Base-by-base conservation (phyloP, 495 filamentous ascomycete species). In the Parathielavia hyrcaniae region DNA sequence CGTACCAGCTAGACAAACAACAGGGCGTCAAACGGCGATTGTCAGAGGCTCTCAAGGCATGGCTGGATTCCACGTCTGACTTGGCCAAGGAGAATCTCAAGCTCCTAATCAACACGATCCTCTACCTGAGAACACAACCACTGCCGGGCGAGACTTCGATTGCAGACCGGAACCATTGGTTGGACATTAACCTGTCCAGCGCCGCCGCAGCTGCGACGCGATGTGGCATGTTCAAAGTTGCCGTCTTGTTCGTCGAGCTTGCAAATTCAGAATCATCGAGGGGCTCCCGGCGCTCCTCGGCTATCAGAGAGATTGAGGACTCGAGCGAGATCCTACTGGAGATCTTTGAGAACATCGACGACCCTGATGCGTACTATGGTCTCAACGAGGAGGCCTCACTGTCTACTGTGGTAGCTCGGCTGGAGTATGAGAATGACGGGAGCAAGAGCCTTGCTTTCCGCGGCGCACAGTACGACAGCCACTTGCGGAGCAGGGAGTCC, bases 311-410 rank as follows among this genome's bases (percentile, higher is more conserved):
- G 22, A 71, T 57, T 4, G 62, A 67, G 40, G 75, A 85, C 26
- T 81, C 88, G 16, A 75, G 79, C 12, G 81, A 87, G 10, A 75
- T 93, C 17, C 69, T 97, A 8, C 79, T 96, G 57, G 74, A 81
- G 10, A 88, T 97, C 2, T 98, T 90, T 67, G 86, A 86, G 69
- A 88, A 89, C 57, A 86, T 97, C 39, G 91, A 96, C 69, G 93
- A 98, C 67, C 91, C 91, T 14, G 93, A 98, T 67, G 83, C 91
- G 17, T 97, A 91, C 68, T 97, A 98, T 64, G 93, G 93, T n/a
- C 84, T 97, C 20, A 80, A 86, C 48, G 88, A 95, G 68, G 81
- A 79, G 22, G 81, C 89, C 12, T 88, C 83, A 47, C 73, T 98
- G 41, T 75, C 79, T 16, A 86, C 86, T 0, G 85, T 97, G 9